These are phyloP conservation scores for Acer saccharum DNA, from an alignment of 345 rosid species.

Conservation along the genomic window DNA sequence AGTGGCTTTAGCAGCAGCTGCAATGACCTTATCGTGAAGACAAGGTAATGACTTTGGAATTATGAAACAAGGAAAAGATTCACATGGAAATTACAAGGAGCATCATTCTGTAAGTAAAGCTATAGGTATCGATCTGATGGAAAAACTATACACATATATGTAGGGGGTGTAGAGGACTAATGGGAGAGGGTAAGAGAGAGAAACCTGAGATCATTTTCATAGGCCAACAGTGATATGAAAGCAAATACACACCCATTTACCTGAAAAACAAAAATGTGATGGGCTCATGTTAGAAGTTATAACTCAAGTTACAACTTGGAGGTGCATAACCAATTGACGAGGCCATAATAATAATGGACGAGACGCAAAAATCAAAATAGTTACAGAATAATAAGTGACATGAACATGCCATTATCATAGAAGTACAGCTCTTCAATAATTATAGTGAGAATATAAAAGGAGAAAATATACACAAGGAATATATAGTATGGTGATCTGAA, in stretches of 20 bases:
- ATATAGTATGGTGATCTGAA: background rate
- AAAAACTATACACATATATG: background rate
- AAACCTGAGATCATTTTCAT: constrained; percentile 65
- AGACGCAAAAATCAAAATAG: background rate
- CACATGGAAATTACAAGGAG: background rate
- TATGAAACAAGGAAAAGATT: constrained; percentile 43
- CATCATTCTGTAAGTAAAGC: background rate
- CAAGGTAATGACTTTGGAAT: constrained; percentile 71
- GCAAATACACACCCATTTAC: constrained; percentile 77
- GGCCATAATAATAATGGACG: background rate
- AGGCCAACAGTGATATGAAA: constrained; percentile 56
- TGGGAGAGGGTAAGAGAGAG: constrained; percentile 27
- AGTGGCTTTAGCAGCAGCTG: constrained; percentile 69
- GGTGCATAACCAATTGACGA: background rate
- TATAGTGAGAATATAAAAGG: background rate
- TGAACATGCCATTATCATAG: background rate
- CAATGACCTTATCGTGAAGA: constrained; percentile 76
- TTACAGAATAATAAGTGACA: background rate
- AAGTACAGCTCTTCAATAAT: background rate
- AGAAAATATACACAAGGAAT: background rate
- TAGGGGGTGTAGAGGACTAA: background rate
- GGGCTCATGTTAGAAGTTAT: background rate
- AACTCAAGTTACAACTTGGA: constrained; percentile 1
- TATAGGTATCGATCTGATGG: constrained; percentile 2
- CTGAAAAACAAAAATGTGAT: constrained; percentile 36